phyloP scores from a whole-genome alignment of 129 eudicot species.

The Smallanthus sonchifolius region DNA sequence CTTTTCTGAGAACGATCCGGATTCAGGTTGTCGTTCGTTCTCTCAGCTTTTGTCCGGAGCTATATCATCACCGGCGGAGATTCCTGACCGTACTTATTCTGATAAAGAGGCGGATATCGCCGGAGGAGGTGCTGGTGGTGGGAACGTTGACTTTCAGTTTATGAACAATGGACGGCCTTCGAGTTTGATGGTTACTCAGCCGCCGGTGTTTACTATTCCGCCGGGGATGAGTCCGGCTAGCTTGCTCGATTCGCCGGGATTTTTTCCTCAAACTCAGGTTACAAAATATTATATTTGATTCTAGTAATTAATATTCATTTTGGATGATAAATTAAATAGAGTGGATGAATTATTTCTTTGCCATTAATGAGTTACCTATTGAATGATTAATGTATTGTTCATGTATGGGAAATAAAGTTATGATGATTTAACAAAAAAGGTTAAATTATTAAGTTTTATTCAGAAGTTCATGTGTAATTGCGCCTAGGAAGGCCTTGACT shows the following conservation, averaged over 20 bases:
- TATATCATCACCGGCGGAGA: conserved; percentile 42
- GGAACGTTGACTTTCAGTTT: conserved; percentile 39
- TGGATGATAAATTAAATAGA: neutral
- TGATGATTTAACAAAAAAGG: neutral
- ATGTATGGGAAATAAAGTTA: conserved; percentile 5
- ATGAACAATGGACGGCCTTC: conserved; percentile 43
- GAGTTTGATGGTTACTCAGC: conserved; percentile 57
- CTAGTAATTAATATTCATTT: neutral
- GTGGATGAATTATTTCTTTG: neutral
- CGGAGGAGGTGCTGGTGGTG: conserved; percentile 17
- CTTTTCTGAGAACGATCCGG: conserved; percentile 71
- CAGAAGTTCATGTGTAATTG: neutral
- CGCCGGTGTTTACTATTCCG: conserved; percentile 56
- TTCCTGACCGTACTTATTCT: conserved; percentile 12
- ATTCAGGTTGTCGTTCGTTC: conserved; percentile 68
- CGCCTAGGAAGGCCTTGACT: neutral
- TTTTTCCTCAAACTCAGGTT: conserved; percentile 55
- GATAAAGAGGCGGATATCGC: conserved; percentile 3
- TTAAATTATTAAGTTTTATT: neutral
- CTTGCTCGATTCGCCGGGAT: conserved; percentile 75
- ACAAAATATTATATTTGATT: neutral
- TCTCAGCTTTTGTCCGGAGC: conserved; percentile 92
- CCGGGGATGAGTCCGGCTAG: conserved; percentile 78
- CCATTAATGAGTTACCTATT: conserved; percentile 10
- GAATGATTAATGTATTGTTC: conserved; percentile 1